A percentile compares a stretch with the other conserved stretches of the same genome.
phyloP scores from a whole-genome alignment of 495 filamentous ascomycete genomes.

The Penicillium soppii region DNA sequence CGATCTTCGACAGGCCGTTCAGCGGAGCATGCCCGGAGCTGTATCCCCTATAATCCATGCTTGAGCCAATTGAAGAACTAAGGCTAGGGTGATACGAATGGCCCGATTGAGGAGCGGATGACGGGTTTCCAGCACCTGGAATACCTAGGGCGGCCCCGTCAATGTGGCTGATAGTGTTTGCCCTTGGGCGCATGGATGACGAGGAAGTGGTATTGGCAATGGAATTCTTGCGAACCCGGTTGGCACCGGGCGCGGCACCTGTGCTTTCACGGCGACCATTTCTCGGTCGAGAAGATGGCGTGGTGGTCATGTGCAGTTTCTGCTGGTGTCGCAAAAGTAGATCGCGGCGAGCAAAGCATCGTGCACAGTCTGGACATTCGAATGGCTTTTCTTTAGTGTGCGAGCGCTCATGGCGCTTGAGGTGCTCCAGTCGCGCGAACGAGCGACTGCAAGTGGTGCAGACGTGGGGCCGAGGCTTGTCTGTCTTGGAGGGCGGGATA shows the following conservation, averaged over 20 bases:
- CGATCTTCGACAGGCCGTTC: conserved; percentile 76
- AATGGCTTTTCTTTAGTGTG: conserved; percentile 99
- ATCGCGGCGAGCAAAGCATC: conserved; percentile 95
- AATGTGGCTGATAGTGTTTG: conserved; percentile 96
- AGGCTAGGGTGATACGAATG: conserved; percentile 68
- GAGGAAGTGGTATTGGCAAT: conserved; percentile 65
- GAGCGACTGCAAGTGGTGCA: conserved; percentile 91
- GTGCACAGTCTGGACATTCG: conserved; percentile 90
- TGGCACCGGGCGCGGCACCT: conserved; percentile 66
- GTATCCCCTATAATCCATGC: conserved; percentile 69
- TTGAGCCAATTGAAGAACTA: conserved; percentile 61
- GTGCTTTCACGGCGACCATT: conserved; percentile 81
- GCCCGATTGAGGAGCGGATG: conserved; percentile 46
- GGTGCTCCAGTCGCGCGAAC: conserved; percentile 92
- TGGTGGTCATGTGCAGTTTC: conserved; percentile 96
- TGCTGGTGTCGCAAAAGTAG: conserved; percentile 94
- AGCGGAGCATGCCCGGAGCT: conserved; percentile 55
- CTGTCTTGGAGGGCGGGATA: conserved; percentile 80
- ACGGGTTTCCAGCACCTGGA: conserved; percentile 60
- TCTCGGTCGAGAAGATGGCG: conserved; percentile 82
- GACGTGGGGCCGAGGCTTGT: conserved; percentile 94
- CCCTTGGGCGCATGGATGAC: conserved; percentile 77
- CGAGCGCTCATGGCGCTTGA: conserved; percentile 97
- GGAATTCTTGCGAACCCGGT: conserved; percentile 89
- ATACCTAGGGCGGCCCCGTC: conserved; percentile 75